Conservation (phyloP, 768 basidiomycete species). For the Lactarius vividus region DNA sequence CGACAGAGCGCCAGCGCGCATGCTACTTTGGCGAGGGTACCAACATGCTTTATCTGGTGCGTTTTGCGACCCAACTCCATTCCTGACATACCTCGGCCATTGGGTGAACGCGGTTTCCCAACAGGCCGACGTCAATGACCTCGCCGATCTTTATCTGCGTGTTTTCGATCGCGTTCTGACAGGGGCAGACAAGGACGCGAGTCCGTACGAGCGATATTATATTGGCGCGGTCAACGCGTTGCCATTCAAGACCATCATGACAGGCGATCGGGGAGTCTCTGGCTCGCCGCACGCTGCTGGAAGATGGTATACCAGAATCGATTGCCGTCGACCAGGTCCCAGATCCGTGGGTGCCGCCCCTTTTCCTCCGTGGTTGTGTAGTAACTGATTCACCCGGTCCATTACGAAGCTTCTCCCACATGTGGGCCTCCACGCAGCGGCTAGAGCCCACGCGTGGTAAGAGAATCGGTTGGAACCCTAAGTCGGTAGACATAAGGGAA, state of each 20-base stretch:
- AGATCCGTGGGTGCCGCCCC: constrained; percentile 4
- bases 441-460: background rate
- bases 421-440: background rate
- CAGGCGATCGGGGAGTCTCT: constrained; percentile 1
- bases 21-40: background rate
- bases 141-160: background rate
- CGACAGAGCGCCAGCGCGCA: background rate
- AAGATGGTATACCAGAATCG: background rate
- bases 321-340: background rate
- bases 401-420: background rate
- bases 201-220: constrained; percentile 8
- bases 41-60: background rate
- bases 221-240: background rate
- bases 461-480: background rate
- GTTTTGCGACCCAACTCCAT: background rate
- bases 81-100: background rate
- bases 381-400: no score
- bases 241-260: background rate
- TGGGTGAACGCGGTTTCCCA: background rate
- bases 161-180: constrained; percentile 8
- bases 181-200: background rate
- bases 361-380: no score
- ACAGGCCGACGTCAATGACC: constrained; percentile 4
- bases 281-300: background rate
- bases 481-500: background rate